These are phyloP conservation scores for Thielaviopsis musarum DNA, from an alignment of 2,329 filamentous ascomycete genomes.

Conservation along the genomic window DNA sequence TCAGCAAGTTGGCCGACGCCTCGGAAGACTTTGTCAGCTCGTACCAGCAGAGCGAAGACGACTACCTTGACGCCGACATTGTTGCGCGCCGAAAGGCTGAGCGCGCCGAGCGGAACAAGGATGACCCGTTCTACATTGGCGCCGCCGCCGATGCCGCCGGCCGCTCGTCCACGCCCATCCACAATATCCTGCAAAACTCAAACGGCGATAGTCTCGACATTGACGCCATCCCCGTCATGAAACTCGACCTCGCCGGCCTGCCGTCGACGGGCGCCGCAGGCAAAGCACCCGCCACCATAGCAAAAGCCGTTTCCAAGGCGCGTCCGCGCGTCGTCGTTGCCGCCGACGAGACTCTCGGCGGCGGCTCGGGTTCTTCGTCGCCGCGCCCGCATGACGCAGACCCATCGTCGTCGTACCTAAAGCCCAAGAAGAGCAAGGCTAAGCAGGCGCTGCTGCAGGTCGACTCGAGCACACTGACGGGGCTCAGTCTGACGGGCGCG, in stretches of 20 bases:
- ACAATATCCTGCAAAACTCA: constrained; percentile 54
- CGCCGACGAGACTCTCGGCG: constrained; percentile 55
- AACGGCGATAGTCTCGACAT: constrained; percentile 74
- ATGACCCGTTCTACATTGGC: constrained; percentile 89
- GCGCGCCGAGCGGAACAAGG: constrained; percentile 63
- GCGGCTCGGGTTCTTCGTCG: constrained; percentile 31
- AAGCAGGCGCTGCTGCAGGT: constrained; percentile 57
- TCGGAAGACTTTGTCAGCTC: constrained; percentile 31
- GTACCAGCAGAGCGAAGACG: constrained; percentile 45
- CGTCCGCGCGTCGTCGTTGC: constrained; percentile 50
- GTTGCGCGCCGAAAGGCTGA: constrained; percentile 59
- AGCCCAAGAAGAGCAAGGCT: constrained; percentile 30
- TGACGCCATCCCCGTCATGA: constrained; percentile 90
- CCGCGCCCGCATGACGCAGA: constrained; percentile 35
- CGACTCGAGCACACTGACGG: constrained; percentile 66
- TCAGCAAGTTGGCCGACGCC: constrained; percentile 30
- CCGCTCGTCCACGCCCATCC: constrained; percentile 57
- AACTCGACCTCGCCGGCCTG: constrained; percentile 57
- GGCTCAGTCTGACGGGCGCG: constrained; percentile 43
- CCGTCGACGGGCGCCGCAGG: constrained; percentile 14
- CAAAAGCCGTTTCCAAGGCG: constrained; percentile 24
- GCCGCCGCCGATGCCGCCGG: constrained; percentile 25
- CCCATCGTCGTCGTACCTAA: constrained; percentile 18
- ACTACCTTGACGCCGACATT: constrained; percentile 55
- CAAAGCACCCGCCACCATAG: constrained; percentile 18